These are phyloP conservation scores for Populus simonii DNA, from an alignment of 345 rosid species.

Conservation along the genomic window DNA sequence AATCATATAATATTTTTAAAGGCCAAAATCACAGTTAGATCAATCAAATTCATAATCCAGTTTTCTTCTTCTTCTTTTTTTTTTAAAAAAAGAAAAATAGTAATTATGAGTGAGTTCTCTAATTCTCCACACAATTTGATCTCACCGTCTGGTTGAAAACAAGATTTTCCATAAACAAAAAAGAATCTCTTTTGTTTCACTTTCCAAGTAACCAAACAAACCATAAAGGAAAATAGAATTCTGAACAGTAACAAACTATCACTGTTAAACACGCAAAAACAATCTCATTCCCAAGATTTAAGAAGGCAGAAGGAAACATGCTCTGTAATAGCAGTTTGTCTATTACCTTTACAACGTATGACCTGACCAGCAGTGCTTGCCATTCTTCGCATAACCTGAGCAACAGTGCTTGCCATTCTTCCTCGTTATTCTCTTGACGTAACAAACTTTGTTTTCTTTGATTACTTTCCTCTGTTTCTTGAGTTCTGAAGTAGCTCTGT, in stretches of 20 bases:
- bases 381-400: conserved; percentile 15
- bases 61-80: too few species aligned
- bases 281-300: too few species aligned
- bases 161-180: not conserved
- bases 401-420: conserved; percentile 28
- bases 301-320: not conserved
- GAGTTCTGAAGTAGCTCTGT: not conserved
- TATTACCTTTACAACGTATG: conserved; percentile 39
- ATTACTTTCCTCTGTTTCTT: not conserved
- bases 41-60: too few species aligned
- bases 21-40: not conserved
- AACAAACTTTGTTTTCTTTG: not conserved
- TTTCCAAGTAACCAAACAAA: too few species aligned
- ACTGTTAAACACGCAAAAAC: not conserved
- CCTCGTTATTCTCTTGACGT: not conserved
- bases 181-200: too few species aligned
- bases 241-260: not conserved
- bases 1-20: not conserved
- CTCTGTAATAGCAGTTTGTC: not conserved
- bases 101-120: not conserved
- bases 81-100: not conserved
- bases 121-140: not conserved
- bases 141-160: not conserved
- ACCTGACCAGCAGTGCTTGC: conserved; percentile 31
- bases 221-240: too few species aligned